Base-by-base conservation (phyloP, 257 asterid genomes). In the Lantana camara region DNA sequence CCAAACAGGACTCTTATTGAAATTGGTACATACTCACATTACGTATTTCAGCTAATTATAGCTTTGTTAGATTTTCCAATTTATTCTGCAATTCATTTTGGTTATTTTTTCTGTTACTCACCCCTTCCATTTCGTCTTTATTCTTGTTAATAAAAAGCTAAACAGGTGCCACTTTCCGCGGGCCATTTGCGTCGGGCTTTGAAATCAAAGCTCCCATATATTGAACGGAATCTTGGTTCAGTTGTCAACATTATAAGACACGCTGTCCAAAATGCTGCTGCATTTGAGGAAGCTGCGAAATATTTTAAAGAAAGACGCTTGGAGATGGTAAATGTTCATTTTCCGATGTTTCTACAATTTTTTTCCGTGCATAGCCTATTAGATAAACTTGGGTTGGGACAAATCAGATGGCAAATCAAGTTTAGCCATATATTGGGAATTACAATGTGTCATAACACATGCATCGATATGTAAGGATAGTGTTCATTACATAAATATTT, bases 1-100 rank as follows among this genome's bases (percentile, higher is more conserved):
- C 99, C 99, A 3, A 94, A 94, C 71, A 83, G 86, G 77, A 82
- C 83, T 44, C 99, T 94, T 59, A 69, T 86, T 60, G 97, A 94
- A 76, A 86, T 94, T 69, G 98, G 98, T 92, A 82, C 41, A 44
- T 45, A 9, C 64, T n/a, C n/a, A n/a, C n/a, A n/a, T n/a, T n/a
- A n/a, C n/a, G n/a, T 32, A 30, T 68, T 63, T 34, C 57, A 50
- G 54, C 56, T 59, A 9, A 27, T 30, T 75, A 19, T 57, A 57
- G 50, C 65, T 47, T 57, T 42, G 64, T 46, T 60, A 46, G 55
- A 48, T 68, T 54, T 42, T 57, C 58, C 56, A 44, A 22, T 32
- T 40, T 56, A 7, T 46, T 42, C 41, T n/a, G 27, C 60, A 40
- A 19, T 46, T n/a, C 58, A 55, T 40, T 56, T 16, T 67, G 49